Conservation (phyloP, 2,329 filamentous ascomycete species). For the Diaporthe citriasiana region DNA sequence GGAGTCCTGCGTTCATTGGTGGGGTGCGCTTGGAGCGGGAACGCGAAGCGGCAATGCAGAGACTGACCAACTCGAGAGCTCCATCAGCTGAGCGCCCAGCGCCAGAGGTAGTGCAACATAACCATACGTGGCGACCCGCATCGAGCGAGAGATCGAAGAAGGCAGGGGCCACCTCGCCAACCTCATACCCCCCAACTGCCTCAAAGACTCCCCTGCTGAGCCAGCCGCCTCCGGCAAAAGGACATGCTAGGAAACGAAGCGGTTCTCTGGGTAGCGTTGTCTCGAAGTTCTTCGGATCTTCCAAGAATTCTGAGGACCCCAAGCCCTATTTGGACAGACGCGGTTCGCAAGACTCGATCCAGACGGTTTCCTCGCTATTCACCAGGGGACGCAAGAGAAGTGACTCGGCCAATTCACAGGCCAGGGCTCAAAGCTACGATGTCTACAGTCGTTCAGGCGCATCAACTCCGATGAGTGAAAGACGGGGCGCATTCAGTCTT, state of each 20-base stretch:
- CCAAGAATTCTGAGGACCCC: slow-evolving; percentile 27
- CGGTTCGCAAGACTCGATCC: slow-evolving; percentile 35
- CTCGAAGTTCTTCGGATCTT: slow-evolving; percentile 39
- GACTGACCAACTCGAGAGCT: slow-evolving; percentile 38
- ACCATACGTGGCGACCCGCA: slow-evolving; percentile 9
- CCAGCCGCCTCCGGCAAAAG: slow-evolving; percentile 30
- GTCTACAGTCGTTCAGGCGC: slow-evolving; percentile 30
- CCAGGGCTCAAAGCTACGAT: slow-evolving; percentile 39
- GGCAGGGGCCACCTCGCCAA: slow-evolving; percentile 34
- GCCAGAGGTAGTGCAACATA: slow-evolving; percentile 21
- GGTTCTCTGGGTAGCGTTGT: slow-evolving; percentile 34
- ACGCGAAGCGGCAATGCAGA: slow-evolving; percentile 51
- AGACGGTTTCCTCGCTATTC: slow-evolving; percentile 34
- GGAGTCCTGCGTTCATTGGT: slow-evolving; percentile 55
- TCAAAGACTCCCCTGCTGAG: slow-evolving; percentile 41
- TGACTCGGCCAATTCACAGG: slow-evolving; percentile 11
- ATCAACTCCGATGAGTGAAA: slow-evolving; percentile 30
- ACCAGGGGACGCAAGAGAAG: slow-evolving; percentile 31
- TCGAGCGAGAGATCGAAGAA: slow-evolving; percentile 35
- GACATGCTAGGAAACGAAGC: slow-evolving; percentile 36
- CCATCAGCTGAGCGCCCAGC: slow-evolving; percentile 34
- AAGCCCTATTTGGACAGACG: slow-evolving; percentile 32
- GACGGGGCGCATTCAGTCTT: slow-evolving; percentile 32
- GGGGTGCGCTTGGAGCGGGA: slow-evolving; percentile 60
- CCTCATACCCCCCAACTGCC: slow-evolving; percentile 40